Evolutionary conservation across 768 basidiomycete genomes (phyloP).

Genomic region (Tremella yokohamensis): DNA sequence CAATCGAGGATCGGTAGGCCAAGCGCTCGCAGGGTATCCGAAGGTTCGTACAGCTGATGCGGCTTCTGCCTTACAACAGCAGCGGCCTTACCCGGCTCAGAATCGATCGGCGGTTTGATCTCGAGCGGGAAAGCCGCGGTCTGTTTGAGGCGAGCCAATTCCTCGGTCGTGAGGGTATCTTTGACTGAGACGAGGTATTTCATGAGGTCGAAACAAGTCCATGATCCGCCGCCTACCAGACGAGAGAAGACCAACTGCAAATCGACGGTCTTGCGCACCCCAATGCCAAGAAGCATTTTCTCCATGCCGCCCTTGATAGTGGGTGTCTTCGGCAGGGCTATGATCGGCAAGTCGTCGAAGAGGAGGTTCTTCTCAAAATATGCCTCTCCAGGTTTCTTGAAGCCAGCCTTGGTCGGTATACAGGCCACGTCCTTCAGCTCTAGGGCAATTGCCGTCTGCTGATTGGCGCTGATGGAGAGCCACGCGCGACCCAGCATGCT

Average conservation of each 20-base stretch:
- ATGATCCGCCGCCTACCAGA: conserved; percentile 54
- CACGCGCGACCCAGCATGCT: conserved; percentile 66
- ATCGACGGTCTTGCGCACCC: conserved; percentile 86
- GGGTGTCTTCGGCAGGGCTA: conserved; percentile 64
- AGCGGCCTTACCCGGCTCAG: conserved; percentile 15
- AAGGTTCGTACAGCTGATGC: conserved; percentile 78
- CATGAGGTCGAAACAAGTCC: conserved; percentile 78
- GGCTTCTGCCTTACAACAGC: conserved; percentile 61
- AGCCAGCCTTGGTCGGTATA: conserved; percentile 70
- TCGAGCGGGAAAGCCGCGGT: conserved; percentile 69
- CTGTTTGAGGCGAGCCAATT: conserved; percentile 59
- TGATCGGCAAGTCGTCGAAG: conserved; percentile 82
- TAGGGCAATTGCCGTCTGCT: conserved; percentile 57
- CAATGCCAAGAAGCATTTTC: conserved; percentile 61
- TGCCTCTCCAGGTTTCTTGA: conserved; percentile 65
- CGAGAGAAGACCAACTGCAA: conserved; percentile 84
- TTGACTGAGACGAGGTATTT: conserved; percentile 83
- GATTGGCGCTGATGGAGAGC: conserved; percentile 59
- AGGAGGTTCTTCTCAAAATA: conserved; percentile 84
- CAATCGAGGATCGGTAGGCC: conserved; percentile 82
- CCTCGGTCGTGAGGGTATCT: conserved; percentile 59
- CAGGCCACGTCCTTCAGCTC: conserved; percentile 59
- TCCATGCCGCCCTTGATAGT: conserved; percentile 68
- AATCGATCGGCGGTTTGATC: not conserved
- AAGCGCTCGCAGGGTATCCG: conserved; percentile 65